These are phyloP conservation scores for Xenosphaeropsis pyriputrescens DNA, from an alignment of 2,329 filamentous ascomycete species.

Conservation along the genomic window DNA sequence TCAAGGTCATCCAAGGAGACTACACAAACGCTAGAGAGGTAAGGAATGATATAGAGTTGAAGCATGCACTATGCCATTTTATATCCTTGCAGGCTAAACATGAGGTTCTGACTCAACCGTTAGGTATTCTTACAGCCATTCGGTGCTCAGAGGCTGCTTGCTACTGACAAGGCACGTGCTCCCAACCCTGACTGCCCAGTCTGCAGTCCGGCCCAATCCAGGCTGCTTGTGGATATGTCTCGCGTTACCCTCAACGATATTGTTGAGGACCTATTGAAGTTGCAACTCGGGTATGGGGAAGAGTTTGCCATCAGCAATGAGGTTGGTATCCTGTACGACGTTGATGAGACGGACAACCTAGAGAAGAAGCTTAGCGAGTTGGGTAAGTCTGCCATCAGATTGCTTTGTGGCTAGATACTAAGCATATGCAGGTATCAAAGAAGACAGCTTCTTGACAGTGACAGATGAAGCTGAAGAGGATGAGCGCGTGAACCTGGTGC, in stretches of 20 bases:
- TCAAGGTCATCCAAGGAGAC: slow-evolving; percentile 71
- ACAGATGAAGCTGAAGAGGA: slow-evolving; percentile 67
- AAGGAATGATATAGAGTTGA: slow-evolving; percentile 7
- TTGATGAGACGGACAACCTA: slow-evolving; percentile 78
- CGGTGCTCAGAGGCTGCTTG: slow-evolving; percentile 39
- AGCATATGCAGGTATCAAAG: slow-evolving; percentile 39
- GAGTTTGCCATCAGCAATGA: slow-evolving; percentile 70
- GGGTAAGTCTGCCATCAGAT: slow-evolving; percentile 26
- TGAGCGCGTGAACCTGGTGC: slow-evolving; percentile 65
- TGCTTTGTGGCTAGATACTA: slow-evolving; percentile 9
- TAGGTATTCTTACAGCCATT: slow-evolving; percentile 69
- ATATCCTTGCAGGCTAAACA: no score
- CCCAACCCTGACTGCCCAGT: slow-evolving; percentile 77
- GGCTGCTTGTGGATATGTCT: slow-evolving; percentile 51
- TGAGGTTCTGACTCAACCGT: not conserved
- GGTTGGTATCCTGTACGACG: slow-evolving; percentile 70
- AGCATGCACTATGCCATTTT: no score
- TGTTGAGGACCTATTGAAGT: slow-evolving; percentile 58
- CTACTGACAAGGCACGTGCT: slow-evolving; percentile 35
- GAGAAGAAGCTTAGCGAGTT: slow-evolving; percentile 66
- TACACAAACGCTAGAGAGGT: slow-evolving; percentile 63
- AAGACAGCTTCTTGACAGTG: slow-evolving; percentile 66
- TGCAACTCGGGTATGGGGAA: slow-evolving; percentile 61
- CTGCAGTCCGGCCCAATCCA: slow-evolving; percentile 60
- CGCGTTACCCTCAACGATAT: slow-evolving; percentile 66